Percentiles rank a stretch among this genome's conserved stretches.
Evolutionary conservation across 2,329 filamentous ascomycete species (phyloP).

Genomic region (Neoarthrinium moseri): DNA sequence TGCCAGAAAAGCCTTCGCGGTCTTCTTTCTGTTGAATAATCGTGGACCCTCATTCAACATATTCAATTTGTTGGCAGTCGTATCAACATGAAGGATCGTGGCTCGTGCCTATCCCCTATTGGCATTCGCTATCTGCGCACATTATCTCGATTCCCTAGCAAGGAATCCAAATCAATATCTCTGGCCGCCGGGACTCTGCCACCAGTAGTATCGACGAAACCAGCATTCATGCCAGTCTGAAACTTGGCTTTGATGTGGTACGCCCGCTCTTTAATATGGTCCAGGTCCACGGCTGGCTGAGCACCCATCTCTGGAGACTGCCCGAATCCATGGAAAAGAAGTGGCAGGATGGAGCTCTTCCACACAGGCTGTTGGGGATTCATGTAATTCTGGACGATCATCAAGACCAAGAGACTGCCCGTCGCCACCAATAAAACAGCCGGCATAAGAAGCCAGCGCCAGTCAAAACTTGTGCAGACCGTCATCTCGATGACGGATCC

Average conservation of each 20-base stretch:
- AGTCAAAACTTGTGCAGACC: conserved; percentile 17
- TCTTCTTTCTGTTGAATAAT: no score
- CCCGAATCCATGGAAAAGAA: conserved; percentile 16
- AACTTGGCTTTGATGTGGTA: conserved; percentile 9
- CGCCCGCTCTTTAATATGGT: conserved; percentile 11
- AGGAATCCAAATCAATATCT: conserved; percentile 4
- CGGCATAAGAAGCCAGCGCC: conserved; percentile 18
- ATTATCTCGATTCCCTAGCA: not conserved
- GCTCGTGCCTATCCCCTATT: no score
- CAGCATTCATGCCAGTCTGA: conserved; percentile 12
- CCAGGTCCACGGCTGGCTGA: conserved; percentile 13
- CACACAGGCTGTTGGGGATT: conserved; percentile 13
- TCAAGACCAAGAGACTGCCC: conserved; percentile 9
- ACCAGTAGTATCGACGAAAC: conserved; percentile 12
- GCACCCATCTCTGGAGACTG: not conserved
- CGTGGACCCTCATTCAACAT: no score
- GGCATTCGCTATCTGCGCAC: no score
- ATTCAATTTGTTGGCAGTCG: no score
- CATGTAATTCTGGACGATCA: conserved; percentile 11
- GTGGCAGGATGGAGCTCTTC: conserved; percentile 18
- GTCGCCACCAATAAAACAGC: conserved; percentile 11
- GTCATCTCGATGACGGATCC: conserved; percentile 14
- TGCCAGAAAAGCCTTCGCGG: not conserved
- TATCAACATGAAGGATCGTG: no score
- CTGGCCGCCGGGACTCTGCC: not conserved